Evolutionary conservation across 805 yeast genomes (phyloP), one percentile per base, ranked within the genome.

Genomic region (Spathaspora boniae): DNA sequence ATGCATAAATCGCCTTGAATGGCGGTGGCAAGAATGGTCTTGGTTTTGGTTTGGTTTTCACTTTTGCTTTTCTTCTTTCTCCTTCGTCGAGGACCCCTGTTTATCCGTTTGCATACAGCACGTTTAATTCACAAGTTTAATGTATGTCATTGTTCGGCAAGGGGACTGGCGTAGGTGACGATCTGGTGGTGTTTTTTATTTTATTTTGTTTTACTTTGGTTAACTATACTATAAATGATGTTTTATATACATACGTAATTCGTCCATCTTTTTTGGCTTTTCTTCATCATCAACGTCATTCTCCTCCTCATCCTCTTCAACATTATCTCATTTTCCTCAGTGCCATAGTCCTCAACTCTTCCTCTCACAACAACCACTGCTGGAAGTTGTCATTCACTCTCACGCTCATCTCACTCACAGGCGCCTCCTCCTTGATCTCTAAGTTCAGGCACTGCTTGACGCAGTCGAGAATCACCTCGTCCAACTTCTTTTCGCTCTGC

Each of bases 311-410:
- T 22, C 17, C 12, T 29, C 21, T 15, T 12, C 16, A 7, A 27
- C 16, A 6, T 7, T 15, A 7, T 11, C 7, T 5, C 7, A 27
- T 17, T n/a, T n/a, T n/a, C n/a, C n/a, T n/a, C n/a, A n/a, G n/a
- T n/a, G n/a, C n/a, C n/a, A n/a, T n/a, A n/a, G n/a, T n/a, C n/a
- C n/a, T n/a, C n/a, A n/a, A n/a, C n/a, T n/a, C n/a, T n/a, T n/a
- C n/a, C n/a, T n/a, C n/a, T n/a, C 25, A 27, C 45, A 87, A 66
- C 31, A 87, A 72, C 94, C 95, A 86, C 43, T 70, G 76, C 42
- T 71, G 65, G 59, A 74, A 78, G 55, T 74, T 74, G 31, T 61
- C 64, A 39, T 68, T 69, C 17, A 81, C 76, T 53, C 93, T 77
- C 43, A 85, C 68, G 52, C 77, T 76, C 45, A 72, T 58, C 39